Percentiles rank a stretch among this genome's conserved stretches.
phyloP scores from a whole-genome alignment of 306 rosid species.

The Cucurbita moschata region DNA sequence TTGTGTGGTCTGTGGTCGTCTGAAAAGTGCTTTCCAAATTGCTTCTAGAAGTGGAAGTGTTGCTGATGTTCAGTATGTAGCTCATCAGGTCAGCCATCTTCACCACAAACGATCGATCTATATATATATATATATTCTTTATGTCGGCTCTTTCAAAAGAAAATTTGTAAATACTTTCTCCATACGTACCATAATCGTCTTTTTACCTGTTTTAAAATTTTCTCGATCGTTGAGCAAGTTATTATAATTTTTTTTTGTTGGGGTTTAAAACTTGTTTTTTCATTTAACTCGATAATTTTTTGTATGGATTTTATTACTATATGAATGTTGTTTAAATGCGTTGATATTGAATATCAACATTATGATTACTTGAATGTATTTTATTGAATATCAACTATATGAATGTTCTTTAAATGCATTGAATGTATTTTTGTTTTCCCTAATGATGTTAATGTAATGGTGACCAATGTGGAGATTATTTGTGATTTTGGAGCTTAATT shows the following conservation, averaged over 20 bases:
- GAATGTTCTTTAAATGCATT: background rate
- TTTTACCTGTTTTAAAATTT: background rate
- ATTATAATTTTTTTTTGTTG: background rate
- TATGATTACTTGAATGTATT: no score
- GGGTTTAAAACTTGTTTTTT: background rate
- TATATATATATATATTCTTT: no score
- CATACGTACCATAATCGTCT: background rate
- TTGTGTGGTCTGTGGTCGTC: conserved; percentile 97
- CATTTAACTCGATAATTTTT: background rate
- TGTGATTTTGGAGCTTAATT: background rate
- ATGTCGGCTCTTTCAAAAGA: background rate
- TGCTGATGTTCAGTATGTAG: conserved; percentile 97
- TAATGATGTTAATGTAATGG: background rate
- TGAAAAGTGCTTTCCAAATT: conserved; percentile 96
- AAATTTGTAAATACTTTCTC: background rate
- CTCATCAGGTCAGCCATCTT: conserved; percentile 70
- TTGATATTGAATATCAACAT: no score
- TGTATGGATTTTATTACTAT: no score
- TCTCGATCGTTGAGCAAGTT: background rate
- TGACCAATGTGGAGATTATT: background rate
- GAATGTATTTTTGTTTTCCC: background rate
- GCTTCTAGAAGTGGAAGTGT: conserved; percentile 98
- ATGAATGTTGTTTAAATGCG: no score
- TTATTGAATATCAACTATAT: no score
- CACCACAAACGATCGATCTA: background rate